Percentiles rank a stretch among this genome's conserved stretches.
Conservation (phyloP, 768 basidiomycete genomes). For the Holtermannia corniformis region DNA sequence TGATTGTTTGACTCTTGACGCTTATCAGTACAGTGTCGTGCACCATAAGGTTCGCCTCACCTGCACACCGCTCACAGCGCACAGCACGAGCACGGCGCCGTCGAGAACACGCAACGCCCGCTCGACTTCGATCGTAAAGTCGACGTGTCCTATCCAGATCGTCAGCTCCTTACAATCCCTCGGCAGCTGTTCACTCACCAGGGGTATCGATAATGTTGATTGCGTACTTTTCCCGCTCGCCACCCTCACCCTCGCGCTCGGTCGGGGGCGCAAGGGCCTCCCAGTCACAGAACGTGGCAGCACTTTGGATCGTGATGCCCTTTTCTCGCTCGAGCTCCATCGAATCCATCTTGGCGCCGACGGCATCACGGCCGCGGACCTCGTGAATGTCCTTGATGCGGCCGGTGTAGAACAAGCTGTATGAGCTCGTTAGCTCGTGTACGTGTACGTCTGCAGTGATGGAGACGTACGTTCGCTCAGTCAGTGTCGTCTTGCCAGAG, state of each 20-base stretch:
- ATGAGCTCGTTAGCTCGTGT: not conserved
- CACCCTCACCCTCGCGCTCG: conserved; percentile 35
- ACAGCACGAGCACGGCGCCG: conserved; percentile 90
- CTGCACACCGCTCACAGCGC: conserved; percentile 95
- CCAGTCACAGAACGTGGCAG: conserved; percentile 98
- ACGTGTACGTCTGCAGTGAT: not conserved
- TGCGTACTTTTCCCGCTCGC: conserved; percentile 66
- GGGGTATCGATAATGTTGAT: conserved; percentile 99
- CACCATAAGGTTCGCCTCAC: conserved; percentile 43
- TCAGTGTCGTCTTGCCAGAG: conserved; percentile 95
- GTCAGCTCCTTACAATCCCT: not conserved
- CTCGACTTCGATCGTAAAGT: conserved; percentile 99
- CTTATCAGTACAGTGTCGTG: not conserved
- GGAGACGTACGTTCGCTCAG: conserved; percentile 55
- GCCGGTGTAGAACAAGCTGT: conserved; percentile 84
- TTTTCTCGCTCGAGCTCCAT: conserved; percentile 99
- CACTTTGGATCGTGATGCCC: conserved; percentile 98
- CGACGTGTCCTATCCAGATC: conserved; percentile 75
- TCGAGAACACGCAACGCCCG: conserved; percentile 91
- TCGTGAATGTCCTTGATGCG: conserved; percentile 94
- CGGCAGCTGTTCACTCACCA: conserved; percentile 47
- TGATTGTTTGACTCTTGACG: conserved; percentile 86
- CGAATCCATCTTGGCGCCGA: conserved; percentile 99
- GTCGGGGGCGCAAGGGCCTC: conserved; percentile 56
- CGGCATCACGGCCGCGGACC: conserved; percentile 85